These are phyloP conservation scores for Agaricus blazei DNA, from an alignment of 768 basidiomycete species.

Conservation along the genomic window DNA sequence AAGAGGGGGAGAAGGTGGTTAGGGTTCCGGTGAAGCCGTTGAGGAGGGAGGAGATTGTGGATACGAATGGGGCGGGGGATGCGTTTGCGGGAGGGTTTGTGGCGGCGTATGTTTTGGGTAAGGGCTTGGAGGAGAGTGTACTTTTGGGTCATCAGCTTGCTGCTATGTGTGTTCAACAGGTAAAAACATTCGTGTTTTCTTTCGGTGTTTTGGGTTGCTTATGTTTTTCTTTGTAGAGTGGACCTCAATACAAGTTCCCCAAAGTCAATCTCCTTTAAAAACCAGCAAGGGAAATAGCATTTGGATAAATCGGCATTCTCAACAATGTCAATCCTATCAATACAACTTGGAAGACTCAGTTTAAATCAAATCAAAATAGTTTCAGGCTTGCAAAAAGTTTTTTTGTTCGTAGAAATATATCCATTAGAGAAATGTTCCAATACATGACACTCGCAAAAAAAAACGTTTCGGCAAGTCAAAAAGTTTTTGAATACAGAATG, in stretches of 20 bases:
- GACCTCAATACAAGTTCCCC: conserved; percentile 49
- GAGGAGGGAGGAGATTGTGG: conserved; percentile 66
- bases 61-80: conserved; percentile 98
- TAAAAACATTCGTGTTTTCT: conserved; percentile 22
- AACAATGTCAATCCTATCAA: neutral
- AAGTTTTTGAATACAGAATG: too few species aligned
- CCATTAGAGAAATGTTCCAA: too few species aligned
- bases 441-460: too few species aligned
- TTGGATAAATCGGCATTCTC: neutral
- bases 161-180: conserved; percentile 79
- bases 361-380: too few species aligned
- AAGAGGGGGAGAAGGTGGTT: conserved; percentile 40
- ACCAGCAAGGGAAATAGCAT: neutral
- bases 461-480: too few species aligned
- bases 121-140: conserved; percentile 69
- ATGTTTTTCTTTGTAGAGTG: conserved; percentile 24
- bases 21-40: conserved; percentile 56
- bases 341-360: too few species aligned
- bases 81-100: conserved; percentile 96
- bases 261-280: conserved; percentile 38
- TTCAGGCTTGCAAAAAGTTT: too few species aligned
- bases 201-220: neutral
- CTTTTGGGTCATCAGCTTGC: conserved; percentile 86
- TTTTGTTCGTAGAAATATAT: too few species aligned
- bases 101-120: conserved; percentile 78